A percentile compares a stretch with the other conserved stretches of the same genome.
These are phyloP conservation scores for Pseudogymnoascus sp. DNA, from an alignment of 2,329 filamentous ascomycete genomes.

Conservation along the genomic window DNA sequence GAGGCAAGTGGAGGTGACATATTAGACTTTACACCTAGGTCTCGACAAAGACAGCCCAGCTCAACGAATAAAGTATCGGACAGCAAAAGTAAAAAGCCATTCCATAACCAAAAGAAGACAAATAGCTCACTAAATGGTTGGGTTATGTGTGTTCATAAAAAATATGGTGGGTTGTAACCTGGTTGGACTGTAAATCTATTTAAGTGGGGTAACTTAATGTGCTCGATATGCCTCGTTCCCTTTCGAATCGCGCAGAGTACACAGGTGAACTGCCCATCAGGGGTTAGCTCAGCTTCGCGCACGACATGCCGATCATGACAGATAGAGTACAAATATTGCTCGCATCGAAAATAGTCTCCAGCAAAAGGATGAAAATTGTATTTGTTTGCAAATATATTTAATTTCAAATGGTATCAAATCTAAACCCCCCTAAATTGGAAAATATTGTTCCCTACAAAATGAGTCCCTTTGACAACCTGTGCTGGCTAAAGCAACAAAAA, in stretches of 20 bases:
- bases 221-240: background rate
- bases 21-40: background rate
- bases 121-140: background rate
- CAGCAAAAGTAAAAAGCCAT: background rate
- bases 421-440: background rate
- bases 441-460: background rate
- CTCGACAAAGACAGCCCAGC: background rate
- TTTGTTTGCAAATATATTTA: background rate
- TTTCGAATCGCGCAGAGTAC: background rate
- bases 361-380: background rate
- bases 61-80: background rate
- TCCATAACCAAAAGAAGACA: background rate
- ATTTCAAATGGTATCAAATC: background rate
- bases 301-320: background rate
- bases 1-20: background rate
- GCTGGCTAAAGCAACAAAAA: background rate
- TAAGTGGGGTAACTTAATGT: constrained; percentile 6
- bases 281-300: background rate
- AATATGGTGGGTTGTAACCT: background rate
- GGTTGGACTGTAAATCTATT: background rate
- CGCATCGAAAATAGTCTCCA: background rate
- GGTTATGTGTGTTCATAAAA: background rate
- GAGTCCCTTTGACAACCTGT: background rate
- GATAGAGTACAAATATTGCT: background rate
- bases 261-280: too few relatives aligned